Evolutionary conservation across 1,284 basidiomycete genomes (phyloP), one percentile per base, ranked within the genome.

Genomic region (Leccinum huronense): DNA sequence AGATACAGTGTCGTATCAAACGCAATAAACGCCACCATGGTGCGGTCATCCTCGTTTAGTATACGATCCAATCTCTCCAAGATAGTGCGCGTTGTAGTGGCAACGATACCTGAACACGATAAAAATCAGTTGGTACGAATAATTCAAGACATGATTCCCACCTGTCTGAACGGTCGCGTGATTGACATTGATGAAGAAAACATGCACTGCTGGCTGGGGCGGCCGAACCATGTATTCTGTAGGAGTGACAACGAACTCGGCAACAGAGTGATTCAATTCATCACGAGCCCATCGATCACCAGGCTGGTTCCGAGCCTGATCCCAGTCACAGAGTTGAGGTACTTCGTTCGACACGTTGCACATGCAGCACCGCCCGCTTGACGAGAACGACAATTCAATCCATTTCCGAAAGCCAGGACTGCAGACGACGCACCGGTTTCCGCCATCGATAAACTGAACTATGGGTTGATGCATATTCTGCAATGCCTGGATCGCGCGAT

Each of bases 191-290:
- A 99, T 93, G 72, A 99, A 84, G 83, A 99, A 98, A 62, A 97
- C 87, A 79, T 98, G 98, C 61, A 97, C 94, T 16, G 96, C 94
- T 11, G 97, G 95, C 78, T 98, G 97, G 51, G 97, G 97, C 16
- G 97, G 93, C 68, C 97, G 92, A 72, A 95, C 95, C 97, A 99
- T 98, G 80, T 99, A 99, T 80, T 99, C 97, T 1, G 96, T 97
- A 9, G 97, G 97, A 3, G 97, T 97, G 65, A 27, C 23, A 27
- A 99, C 91, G 74, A 91, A 99, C 78, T 99, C 97, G 65, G 99
- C 95, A 19, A 93, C 93, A 58, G 89, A 86, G 76, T 95, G 88
- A 75, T 97, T 98, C 66, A 99, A 84, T 80, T 99, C 97, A 7
- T 93, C 88, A 66, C 97, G 89, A 57, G 87, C 81, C 95, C 97